phyloP scores from a whole-genome alignment of 805 yeast species.

The Lachancea cidri region DNA sequence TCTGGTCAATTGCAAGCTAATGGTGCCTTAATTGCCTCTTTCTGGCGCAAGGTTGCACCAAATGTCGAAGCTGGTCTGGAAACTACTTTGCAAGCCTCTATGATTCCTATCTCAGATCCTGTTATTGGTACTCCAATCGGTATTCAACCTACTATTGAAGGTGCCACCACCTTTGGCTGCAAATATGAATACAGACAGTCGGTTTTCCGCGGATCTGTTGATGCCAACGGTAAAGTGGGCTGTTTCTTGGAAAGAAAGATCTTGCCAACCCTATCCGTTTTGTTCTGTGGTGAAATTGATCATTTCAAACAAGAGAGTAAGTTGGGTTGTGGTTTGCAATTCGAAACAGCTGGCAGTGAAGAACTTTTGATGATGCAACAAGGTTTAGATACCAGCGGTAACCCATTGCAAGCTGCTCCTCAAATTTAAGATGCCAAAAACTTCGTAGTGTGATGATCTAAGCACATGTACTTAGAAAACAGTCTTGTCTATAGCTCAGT shows the following conservation, averaged over 20 bases:
- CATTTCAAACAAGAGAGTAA: slow-evolving; percentile 73
- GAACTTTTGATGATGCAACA: slow-evolving; percentile 89
- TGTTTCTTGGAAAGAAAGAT: slow-evolving; percentile 91
- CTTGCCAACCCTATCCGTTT: slow-evolving; percentile 81
- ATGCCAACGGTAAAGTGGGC: slow-evolving; percentile 84
- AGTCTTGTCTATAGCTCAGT: slow-evolving; percentile 9
- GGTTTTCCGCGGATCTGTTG: slow-evolving; percentile 91
- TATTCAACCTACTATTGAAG: slow-evolving; percentile 81
- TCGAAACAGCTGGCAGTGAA: slow-evolving; percentile 93
- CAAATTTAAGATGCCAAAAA: slow-evolving; percentile 34
- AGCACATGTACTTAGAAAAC: slow-evolving; percentile 4
- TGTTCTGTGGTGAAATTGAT: slow-evolving; percentile 90
- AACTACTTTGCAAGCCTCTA: slow-evolving; percentile 71
- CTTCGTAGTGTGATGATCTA: slow-evolving; percentile 5
- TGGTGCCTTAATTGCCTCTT: slow-evolving; percentile 83
- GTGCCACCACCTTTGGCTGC: slow-evolving; percentile 90
- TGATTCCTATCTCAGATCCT: slow-evolving; percentile 68
- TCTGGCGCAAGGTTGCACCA: slow-evolving; percentile 91
- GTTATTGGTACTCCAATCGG: slow-evolving; percentile 77
- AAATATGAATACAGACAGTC: slow-evolving; percentile 97
- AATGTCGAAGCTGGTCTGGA: slow-evolving; percentile 94
- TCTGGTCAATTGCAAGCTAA: slow-evolving; percentile 91
- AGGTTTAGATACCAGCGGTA: slow-evolving; percentile 81
- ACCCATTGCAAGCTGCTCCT: slow-evolving; percentile 79
- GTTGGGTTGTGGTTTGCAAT: slow-evolving; percentile 91